Evolutionary conservation across 176 grass and related monocot genomes (phyloP), one percentile per base, ranked within the genome.

Genomic region (Aegilops sharonensis): DNA sequence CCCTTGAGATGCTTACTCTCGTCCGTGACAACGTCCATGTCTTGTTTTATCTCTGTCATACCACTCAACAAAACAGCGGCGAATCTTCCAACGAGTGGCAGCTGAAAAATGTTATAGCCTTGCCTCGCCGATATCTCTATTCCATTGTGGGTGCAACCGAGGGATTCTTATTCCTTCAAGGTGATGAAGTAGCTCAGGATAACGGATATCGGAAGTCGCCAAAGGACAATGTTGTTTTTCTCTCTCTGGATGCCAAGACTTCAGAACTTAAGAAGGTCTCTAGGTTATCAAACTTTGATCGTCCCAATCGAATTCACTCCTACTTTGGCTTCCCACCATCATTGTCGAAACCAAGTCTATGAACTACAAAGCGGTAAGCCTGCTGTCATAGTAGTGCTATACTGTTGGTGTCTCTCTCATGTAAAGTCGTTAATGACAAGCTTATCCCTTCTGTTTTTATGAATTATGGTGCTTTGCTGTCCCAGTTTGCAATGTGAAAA

Each of bases 291-390:
- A 6, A 18, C 35, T 72, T 18, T 32, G 0, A 5, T 3, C 10
- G 1, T 1, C 68, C 68, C 4, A 11, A 11, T 71, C 5, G 8
- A 37, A 12, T 50, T 0, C 9, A n/a, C 23, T 8, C 69, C 0
- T 87, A 81, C 59, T 81, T 65, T 9, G 69, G 59, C 15, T 87
- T 75, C 70, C 18, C 43, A 42, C 69, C 69, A 9, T 35, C 85
- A 30, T 75, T 73, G 27, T 18, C 57, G 17, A 74, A 52, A 52
- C 85, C 50, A 8, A 63, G 67, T 20, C n/a, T 87, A 20, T 87
- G 52, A 70, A 10, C 34, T 39, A 39, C 34, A 11, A 87, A 80
- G 1, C 24, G 77, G 85, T 74, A 87, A 81, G 25, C 4, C 48
- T 62, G 2, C 0, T 34, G 11, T 34, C 17, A 32, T 48, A 5